Conservation (phyloP, 2,329 filamentous ascomycete genomes). For the Fusarium torreyae region DNA sequence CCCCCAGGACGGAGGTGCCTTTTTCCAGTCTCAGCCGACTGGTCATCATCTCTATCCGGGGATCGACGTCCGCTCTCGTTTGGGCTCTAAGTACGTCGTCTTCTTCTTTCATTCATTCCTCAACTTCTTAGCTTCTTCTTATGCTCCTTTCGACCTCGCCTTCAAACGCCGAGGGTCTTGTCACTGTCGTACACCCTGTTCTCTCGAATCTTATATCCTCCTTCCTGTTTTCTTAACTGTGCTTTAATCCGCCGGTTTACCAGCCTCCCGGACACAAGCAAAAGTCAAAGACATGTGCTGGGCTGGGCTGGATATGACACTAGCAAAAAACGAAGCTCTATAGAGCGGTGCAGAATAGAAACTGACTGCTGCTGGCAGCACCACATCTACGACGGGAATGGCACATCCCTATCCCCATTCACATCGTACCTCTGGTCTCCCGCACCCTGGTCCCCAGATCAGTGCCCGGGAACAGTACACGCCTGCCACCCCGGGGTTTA, state of each 20-base stretch:
- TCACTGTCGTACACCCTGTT: constrained; percentile 14
- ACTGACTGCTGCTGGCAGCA: constrained; percentile 57
- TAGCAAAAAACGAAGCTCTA: constrained; percentile 10
- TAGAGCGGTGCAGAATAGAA: constrained; percentile 23
- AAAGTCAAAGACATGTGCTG: constrained; percentile 14
- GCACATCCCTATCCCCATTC: constrained; percentile 66
- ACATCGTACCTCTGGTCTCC: constrained; percentile 64
- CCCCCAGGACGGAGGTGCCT: constrained; percentile 64
- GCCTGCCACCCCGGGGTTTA: constrained; percentile 65
- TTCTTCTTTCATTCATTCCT: constrained; percentile 10
- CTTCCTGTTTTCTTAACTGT: not conserved
- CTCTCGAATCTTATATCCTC: constrained; percentile 3
- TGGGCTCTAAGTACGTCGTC: constrained; percentile 68
- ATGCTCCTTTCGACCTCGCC: constrained; percentile 14
- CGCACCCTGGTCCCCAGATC: constrained; percentile 65
- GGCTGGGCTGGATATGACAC: constrained; percentile 20
- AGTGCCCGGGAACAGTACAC: constrained; percentile 69
- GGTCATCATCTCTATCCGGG: constrained; percentile 61
- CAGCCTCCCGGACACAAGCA: not conserved
- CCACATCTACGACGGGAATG: constrained; percentile 68
- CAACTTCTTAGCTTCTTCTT: constrained; percentile 10
- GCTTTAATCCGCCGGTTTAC: not conserved
- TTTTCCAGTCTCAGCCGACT: constrained; percentile 63
- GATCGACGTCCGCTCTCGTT: constrained; percentile 68
- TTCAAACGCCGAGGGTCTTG: constrained; percentile 3